phyloP scores from a whole-genome alignment of 441 rosid genomes.

The Corymbia citriodora region DNA sequence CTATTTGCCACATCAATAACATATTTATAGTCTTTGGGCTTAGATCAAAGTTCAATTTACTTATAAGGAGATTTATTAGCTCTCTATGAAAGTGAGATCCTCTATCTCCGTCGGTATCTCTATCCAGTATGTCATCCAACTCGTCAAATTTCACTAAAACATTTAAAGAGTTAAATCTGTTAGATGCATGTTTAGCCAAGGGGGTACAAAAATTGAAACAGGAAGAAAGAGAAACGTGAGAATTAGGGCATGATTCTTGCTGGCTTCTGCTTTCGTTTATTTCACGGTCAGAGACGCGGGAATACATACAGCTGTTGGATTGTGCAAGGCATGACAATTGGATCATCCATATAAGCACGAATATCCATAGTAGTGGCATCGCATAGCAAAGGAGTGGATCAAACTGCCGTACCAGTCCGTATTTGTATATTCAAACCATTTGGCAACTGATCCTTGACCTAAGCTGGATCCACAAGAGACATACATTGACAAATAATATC shows the following conservation, averaged over 20 bases:
- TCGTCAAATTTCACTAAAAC: accelerated
- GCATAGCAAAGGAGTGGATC: background rate
- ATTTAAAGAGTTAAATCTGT: background rate
- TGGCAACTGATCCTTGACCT: background rate
- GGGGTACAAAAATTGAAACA: background rate
- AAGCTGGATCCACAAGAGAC: background rate
- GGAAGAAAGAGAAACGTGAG: background rate
- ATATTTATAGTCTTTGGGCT: background rate
- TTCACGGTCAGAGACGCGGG: background rate
- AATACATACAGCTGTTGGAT: background rate
- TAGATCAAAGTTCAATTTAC: background rate
- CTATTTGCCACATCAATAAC: background rate
- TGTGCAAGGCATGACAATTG: background rate
- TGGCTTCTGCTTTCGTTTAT: background rate
- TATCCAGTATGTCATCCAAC: background rate
- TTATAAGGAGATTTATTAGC: accelerated
- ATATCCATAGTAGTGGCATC: background rate
- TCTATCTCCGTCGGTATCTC: background rate
- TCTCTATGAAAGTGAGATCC: background rate
- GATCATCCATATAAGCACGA: background rate
- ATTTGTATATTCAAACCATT: background rate
- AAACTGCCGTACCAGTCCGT: background rate
- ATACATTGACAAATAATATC: background rate
- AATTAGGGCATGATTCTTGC: background rate
- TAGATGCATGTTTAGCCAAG: background rate